Evolutionary conservation across 1,139 yeast genomes (phyloP).

Genomic region (Hyphopichia buzzinii): DNA sequence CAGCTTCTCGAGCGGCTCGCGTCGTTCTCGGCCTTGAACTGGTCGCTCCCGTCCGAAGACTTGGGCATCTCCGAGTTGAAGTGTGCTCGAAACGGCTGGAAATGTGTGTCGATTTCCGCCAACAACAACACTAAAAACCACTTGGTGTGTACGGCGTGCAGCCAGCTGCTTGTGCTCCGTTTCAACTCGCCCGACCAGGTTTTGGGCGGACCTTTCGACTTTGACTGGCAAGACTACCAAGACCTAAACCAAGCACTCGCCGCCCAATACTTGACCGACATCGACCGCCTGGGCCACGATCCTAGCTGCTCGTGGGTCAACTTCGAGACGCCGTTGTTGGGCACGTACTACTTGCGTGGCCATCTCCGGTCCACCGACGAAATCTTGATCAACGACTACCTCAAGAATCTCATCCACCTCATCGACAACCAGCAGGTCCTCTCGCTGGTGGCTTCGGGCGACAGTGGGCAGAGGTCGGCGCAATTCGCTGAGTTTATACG

Average conservation of each 20-base stretch:
- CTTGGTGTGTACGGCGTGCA: conserved; percentile 35
- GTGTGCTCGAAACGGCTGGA: conserved; percentile 46
- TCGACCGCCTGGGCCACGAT: conserved; percentile 27
- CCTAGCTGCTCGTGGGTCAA: conserved; percentile 37
- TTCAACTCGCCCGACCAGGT: conserved; percentile 18
- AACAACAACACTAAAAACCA: conserved; percentile 27
- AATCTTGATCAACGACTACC: conserved; percentile 25
- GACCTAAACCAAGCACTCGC: conserved; percentile 24
- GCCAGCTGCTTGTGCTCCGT: conserved; percentile 25
- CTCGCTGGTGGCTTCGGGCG: conserved; percentile 12
- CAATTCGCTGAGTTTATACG: conserved; percentile 14
- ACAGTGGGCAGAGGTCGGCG: conserved; percentile 4
- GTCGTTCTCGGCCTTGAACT: conserved; percentile 34
- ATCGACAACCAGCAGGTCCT: conserved; percentile 25
- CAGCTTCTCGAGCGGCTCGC: conserved; percentile 26
- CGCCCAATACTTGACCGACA: conserved; percentile 22
- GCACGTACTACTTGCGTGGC: conserved; percentile 37
- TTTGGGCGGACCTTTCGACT: conserved; percentile 13
- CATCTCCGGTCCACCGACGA: conserved; percentile 31
- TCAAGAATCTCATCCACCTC: conserved; percentile 26
- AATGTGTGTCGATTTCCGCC: conserved; percentile 28
- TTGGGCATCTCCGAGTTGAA: conserved; percentile 24
- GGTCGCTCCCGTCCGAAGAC: conserved; percentile 18
- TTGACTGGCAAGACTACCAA: conserved; percentile 21
- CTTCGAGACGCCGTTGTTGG: conserved; percentile 34